phyloP scores from a whole-genome alignment of 108 stramenopile species.

The Discostella stelligeroides region DNA sequence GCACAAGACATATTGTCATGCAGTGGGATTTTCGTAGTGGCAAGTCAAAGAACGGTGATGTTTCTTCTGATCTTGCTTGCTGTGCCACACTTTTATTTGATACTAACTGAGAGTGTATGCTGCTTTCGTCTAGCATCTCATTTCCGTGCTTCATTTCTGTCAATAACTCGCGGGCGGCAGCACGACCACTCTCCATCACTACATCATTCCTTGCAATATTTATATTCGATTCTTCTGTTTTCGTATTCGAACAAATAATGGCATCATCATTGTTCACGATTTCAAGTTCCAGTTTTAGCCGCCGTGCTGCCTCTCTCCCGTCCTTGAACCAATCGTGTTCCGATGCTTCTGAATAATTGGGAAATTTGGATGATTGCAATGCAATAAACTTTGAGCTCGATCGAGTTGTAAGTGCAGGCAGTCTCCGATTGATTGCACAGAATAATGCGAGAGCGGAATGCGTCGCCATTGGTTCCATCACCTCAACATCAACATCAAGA shows the following conservation, averaged over 20 bases:
- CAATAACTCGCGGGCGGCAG: slow-evolving; percentile 31
- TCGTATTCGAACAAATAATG: neutral
- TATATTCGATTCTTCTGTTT: neutral
- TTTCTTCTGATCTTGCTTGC: neutral
- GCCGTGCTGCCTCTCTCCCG: slow-evolving; percentile 8
- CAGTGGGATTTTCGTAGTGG: slow-evolving; percentile 41
- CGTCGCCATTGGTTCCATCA: too few species aligned
- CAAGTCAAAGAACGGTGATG: slow-evolving; percentile 30
- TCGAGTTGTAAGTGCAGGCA: too few species aligned
- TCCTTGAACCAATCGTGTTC: slow-evolving; percentile 7
- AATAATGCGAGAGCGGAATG: too few species aligned
- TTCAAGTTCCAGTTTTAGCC: neutral
- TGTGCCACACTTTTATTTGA: neutral
- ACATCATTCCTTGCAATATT: slow-evolving; percentile 1
- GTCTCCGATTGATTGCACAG: too few species aligned
- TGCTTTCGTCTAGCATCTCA: neutral
- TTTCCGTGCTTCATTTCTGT: slow-evolving; percentile 12
- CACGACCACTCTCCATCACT: slow-evolving; percentile 31
- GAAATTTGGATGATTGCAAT: neutral
- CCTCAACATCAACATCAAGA: too few species aligned
- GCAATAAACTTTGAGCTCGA: neutral
- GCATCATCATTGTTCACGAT: neutral
- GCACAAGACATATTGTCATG: slow-evolving; percentile 75
- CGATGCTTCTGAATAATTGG: neutral
- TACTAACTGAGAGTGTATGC: neutral